phyloP scores from a whole-genome alignment of 148 eudicot genomes.

The Spergularia bocconei region DNA sequence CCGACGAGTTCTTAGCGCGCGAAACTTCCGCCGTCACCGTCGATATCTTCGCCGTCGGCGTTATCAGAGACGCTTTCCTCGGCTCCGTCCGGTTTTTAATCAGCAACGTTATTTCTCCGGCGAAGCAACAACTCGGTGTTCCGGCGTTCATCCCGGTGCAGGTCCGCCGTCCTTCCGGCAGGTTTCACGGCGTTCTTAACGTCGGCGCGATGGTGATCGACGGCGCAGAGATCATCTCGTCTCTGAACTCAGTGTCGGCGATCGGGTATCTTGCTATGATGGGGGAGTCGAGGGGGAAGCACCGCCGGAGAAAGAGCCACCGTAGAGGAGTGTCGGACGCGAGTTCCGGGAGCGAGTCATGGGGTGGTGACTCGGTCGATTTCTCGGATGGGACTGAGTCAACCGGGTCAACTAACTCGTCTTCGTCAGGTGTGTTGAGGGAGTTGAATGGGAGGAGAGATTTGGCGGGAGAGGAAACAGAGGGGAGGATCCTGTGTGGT shows the following conservation, averaged over 20 bases:
- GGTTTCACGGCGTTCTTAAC: slow-evolving; percentile 76
- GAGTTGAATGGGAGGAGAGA: slow-evolving; percentile 49
- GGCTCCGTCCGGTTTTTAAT: slow-evolving; percentile 68
- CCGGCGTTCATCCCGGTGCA: slow-evolving; percentile 70
- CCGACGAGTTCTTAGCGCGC: slow-evolving; percentile 45
- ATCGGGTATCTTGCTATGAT: slow-evolving; percentile 56
- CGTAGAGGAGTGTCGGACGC: slow-evolving; percentile 31
- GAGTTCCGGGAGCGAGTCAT: slow-evolving; percentile 41
- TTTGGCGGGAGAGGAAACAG: slow-evolving; percentile 29
- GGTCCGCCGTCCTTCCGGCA: slow-evolving; percentile 71
- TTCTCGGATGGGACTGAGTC: slow-evolving; percentile 64
- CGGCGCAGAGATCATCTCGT: slow-evolving; percentile 24
- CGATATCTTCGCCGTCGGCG: slow-evolving; percentile 73
- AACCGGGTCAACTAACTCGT: slow-evolving; percentile 48
- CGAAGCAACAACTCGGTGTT: slow-evolving; percentile 17
- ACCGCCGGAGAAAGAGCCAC: slow-evolving; percentile 27
- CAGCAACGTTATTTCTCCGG: slow-evolving; percentile 39
- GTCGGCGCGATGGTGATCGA: slow-evolving; percentile 52
- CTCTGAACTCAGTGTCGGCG: slow-evolving; percentile 38
- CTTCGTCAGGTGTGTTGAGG: slow-evolving; percentile 43
- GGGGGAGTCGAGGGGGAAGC: slow-evolving; percentile 26
- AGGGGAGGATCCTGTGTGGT: slow-evolving; percentile 58
- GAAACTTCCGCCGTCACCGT: slow-evolving; percentile 73
- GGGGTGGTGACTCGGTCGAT: slow-evolving; percentile 43
- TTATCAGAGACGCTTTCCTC: slow-evolving; percentile 53